Base-by-base conservation (phyloP, 805 yeast species). In the Schizosaccharomyces octosporus region DNA sequence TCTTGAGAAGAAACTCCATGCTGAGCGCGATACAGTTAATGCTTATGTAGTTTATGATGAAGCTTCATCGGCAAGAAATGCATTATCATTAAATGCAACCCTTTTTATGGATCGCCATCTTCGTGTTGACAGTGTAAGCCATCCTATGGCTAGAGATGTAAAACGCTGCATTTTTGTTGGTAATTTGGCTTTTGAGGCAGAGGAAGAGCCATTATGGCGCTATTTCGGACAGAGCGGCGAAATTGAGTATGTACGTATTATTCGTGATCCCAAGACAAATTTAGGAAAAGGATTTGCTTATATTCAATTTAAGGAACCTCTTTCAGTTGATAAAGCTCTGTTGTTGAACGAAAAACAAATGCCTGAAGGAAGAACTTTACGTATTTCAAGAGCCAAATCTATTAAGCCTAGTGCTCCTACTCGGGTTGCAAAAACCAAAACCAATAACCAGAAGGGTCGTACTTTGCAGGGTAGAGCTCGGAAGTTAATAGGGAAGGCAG, bases 221-320 rank as follows among this genome's bases (percentile, higher is more conserved):
- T 87, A 83, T 70, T 93, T 93, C 73, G 62, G 51, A 17, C 76
- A 75, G 64, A 76, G 82, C 64, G 87, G 86, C 32, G 82, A 79
- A 32, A 84, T 93, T 62, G 95, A 88, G 70, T 83, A 85, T 64
- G 96, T 93, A 41, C 80, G 99, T 71, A 79, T 93, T 59, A 79
- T 93, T 42, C 81, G 99, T 69, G 99, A 93, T 70, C 74, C 95
- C 19, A 87, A 87, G 73, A 90, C 97, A 27, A 90, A 93, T 67
- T 76, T 90, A 63, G 99, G 98, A 65, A 93, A 93, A 73, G 99
- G 99, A 5, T 89, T 93, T 74, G 98, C 95, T 5, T 86, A 89
- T 70, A 88, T 93, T 43, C 97, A 90, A 72, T 93, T 89, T 74
- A 79, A 76, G 64, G 75, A 72, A 67, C 72, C 80, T 61, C 72